These are phyloP conservation scores for Colletotrichum euphorbiae DNA, from an alignment of 2,329 filamentous ascomycete genomes.

Conservation along the genomic window DNA sequence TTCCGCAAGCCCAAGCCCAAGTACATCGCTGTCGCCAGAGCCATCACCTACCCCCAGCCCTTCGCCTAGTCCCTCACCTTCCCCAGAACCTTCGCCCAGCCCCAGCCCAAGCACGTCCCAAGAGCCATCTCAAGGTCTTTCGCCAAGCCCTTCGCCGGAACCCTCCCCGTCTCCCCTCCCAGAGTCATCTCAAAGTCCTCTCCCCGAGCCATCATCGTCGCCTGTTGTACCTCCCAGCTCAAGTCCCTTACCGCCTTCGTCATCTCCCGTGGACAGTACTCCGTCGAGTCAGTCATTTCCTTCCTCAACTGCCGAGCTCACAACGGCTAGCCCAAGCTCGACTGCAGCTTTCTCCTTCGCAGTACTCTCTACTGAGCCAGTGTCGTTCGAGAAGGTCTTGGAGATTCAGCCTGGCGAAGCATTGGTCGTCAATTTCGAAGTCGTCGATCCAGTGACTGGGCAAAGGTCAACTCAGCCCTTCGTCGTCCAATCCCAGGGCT, in stretches of 20 bases:
- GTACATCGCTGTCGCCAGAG: neutral
- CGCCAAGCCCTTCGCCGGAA: neutral
- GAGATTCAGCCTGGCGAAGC: slow-evolving; percentile 4
- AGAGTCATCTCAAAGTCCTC: neutral
- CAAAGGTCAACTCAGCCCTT: neutral
- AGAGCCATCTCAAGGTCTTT: neutral
- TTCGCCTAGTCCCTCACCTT: neutral
- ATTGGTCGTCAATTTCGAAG: neutral
- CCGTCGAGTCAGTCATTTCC: neutral
- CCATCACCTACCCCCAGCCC: neutral
- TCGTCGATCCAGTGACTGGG: neutral
- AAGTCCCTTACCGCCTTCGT: neutral
- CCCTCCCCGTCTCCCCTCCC: neutral
- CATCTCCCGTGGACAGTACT: neutral
- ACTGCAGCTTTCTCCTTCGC: neutral
- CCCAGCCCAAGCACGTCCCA: neutral
- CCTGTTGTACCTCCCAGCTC: neutral
- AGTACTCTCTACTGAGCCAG: neutral
- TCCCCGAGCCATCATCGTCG: neutral
- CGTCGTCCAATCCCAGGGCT: slow-evolving; percentile 10
- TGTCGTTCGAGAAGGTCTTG: neutral
- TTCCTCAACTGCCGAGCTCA: neutral
- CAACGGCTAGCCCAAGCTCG: neutral
- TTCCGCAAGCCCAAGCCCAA: neutral
- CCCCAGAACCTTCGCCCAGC: neutral